These are phyloP conservation scores for Yarrowia deformans DNA, from an alignment of 805 yeast genomes.

Conservation along the genomic window DNA sequence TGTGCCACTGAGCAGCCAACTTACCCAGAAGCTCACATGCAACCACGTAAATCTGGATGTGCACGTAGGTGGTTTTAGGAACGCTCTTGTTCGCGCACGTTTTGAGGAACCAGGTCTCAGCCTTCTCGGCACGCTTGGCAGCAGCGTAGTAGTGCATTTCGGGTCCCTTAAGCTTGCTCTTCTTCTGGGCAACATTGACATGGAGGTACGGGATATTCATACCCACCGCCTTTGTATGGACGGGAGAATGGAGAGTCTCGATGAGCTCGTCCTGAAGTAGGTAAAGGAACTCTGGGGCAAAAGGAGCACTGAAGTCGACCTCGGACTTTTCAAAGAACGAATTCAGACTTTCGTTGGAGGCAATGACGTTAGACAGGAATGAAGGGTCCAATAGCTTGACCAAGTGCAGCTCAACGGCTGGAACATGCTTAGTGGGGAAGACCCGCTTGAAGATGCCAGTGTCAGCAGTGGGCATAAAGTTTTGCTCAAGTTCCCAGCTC, in stretches of 20 bases:
- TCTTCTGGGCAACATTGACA: slow-evolving; percentile 9
- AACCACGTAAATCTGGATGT: slow-evolving; percentile 7
- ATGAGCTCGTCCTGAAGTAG: slow-evolving; percentile 13
- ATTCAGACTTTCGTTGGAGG: slow-evolving; percentile 3
- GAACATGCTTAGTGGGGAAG: slow-evolving; percentile 23
- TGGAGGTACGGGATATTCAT: background rate
- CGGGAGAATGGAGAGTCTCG: slow-evolving; percentile 7
- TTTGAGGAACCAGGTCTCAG: slow-evolving; percentile 31
- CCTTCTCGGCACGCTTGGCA: slow-evolving; percentile 25
- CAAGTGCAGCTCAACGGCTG: slow-evolving; percentile 9
- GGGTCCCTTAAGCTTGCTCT: background rate
- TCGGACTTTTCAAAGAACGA: slow-evolving; percentile 20
- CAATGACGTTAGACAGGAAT: slow-evolving; percentile 6
- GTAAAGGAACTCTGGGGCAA: slow-evolving; percentile 23
- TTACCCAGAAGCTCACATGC: slow-evolving; percentile 27
- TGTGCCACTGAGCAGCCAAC: slow-evolving; percentile 19
- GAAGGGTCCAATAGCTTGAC: slow-evolving; percentile 21
- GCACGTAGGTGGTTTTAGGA: slow-evolving; percentile 18
- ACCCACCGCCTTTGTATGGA: background rate
- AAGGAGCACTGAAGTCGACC: slow-evolving; percentile 14
- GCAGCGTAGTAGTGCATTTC: slow-evolving; percentile 18
- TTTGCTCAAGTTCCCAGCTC: slow-evolving; percentile 7
- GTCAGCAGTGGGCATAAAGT: slow-evolving; percentile 12
- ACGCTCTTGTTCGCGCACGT: slow-evolving; percentile 5
- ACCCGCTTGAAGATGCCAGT: slow-evolving; percentile 16